Percentiles rank a stretch among this genome's conserved stretches.
Evolutionary conservation across 768 basidiomycete species (phyloP).

Genomic region (Kwoniella bestiolae): DNA sequence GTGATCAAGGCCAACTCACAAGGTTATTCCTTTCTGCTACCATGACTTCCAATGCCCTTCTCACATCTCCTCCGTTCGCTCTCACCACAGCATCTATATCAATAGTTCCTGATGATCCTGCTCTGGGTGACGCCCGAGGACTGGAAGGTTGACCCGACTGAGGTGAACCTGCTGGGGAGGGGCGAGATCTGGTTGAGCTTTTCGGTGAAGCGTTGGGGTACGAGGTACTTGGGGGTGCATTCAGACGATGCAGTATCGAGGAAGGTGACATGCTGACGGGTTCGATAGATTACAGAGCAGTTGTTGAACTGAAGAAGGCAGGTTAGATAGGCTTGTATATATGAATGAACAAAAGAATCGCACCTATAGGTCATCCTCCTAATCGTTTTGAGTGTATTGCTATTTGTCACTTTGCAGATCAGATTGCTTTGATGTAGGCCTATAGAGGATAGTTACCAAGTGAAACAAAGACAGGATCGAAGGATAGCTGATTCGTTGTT

Average conservation of each 20-base stretch:
- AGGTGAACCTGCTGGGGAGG: conserved; percentile 28
- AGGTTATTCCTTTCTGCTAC: conserved; percentile 80
- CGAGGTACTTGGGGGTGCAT: conserved; percentile 8
- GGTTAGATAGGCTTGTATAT: not conserved
- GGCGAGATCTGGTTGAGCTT: conserved; percentile 10
- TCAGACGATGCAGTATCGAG: conserved; percentile 24
- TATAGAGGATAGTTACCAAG: not conserved
- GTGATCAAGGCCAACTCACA: conserved; percentile 25
- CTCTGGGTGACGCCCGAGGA: conserved; percentile 30
- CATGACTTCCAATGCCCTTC: conserved; percentile 72
- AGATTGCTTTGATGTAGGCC: not conserved
- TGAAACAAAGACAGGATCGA: not conserved
- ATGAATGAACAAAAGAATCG: not conserved
- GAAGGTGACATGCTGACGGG: conserved; percentile 17
- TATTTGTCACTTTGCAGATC: not conserved
- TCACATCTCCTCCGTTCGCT: conserved; percentile 39
- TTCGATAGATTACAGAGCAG: not conserved
- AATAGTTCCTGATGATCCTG: conserved; percentile 20
- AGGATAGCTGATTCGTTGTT: too few relatives aligned
- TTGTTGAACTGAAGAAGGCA: not conserved
- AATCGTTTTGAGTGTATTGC: not conserved
- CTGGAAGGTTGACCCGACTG: conserved; percentile 26
- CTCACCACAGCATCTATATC: conserved; percentile 46
- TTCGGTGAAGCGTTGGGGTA: conserved; percentile 11
- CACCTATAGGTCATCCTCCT: not conserved